These are phyloP conservation scores for Gigaspora rosea DNA, from an alignment of 192 early-diverging fungal genomes.

Conservation along the genomic window DNA sequence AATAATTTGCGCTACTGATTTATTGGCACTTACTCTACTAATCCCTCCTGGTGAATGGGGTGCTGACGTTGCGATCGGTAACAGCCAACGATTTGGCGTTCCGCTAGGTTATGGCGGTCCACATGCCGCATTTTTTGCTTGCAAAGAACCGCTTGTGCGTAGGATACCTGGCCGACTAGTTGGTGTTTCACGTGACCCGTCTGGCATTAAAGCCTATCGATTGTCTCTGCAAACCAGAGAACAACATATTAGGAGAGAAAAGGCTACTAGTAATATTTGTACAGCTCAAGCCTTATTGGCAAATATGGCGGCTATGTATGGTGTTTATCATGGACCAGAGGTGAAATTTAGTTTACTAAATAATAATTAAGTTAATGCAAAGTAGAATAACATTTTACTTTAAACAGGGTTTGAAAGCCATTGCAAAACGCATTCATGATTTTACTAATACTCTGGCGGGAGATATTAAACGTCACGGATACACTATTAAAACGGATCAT, in stretches of 20 bases:
- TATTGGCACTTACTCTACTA: slow-evolving; percentile 89
- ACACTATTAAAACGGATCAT: slow-evolving; percentile 75
- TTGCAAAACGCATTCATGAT: slow-evolving; percentile 93
- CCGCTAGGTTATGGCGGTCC: slow-evolving; percentile 99
- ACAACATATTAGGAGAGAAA: slow-evolving; percentile 99
- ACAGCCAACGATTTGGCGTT: slow-evolving; percentile 97
- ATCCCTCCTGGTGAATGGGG: slow-evolving; percentile 95
- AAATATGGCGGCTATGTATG: slow-evolving; percentile 99
- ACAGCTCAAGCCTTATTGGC: slow-evolving; percentile 98
- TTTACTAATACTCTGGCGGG: slow-evolving; percentile 82
- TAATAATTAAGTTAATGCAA: not conserved
- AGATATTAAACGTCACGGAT: slow-evolving; percentile 72
- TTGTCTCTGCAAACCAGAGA: slow-evolving; percentile 96
- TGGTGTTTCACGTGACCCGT: slow-evolving; percentile 91
- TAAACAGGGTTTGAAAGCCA: slow-evolving; percentile 73
- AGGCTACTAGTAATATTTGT: slow-evolving; percentile 99
- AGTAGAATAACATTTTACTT: not conserved
- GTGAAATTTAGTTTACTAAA: slow-evolving; percentile 38
- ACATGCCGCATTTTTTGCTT: slow-evolving; percentile 98
- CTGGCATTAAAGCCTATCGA: slow-evolving; percentile 88
- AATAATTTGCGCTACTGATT: slow-evolving; percentile 91
- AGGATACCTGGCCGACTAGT: slow-evolving; percentile 95
- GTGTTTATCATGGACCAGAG: slow-evolving; percentile 96
- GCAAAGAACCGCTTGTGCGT: slow-evolving; percentile 88
- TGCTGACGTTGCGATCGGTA: slow-evolving; percentile 97